Conservation (phyloP, 352 stramenopile genomes). For the Phytopythium ostracodes region DNA sequence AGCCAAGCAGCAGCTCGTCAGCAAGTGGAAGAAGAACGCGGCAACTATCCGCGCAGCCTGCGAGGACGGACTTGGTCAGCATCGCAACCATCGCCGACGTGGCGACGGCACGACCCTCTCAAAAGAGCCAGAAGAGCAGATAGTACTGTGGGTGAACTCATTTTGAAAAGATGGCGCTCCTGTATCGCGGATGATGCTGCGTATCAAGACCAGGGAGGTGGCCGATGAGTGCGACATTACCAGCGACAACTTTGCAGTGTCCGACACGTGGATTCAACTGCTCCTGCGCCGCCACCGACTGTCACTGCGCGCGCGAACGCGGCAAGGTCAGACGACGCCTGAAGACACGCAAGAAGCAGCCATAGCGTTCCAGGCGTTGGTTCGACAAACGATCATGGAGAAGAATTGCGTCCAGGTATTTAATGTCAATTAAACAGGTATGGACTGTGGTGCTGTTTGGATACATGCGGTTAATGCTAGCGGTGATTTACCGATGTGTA, state of each 20-base stretch:
- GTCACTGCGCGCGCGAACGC: conserved; percentile 8
- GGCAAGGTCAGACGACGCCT: conserved; percentile 10
- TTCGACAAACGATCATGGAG: conserved; percentile 8
- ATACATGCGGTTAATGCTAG: neutral
- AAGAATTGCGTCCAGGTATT: conserved; percentile 10
- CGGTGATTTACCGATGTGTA: neutral
- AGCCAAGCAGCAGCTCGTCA: neutral
- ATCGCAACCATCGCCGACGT: neutral
- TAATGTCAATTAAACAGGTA: conserved; percentile 15
- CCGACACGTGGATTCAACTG: conserved; percentile 6
- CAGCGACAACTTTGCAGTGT: neutral
- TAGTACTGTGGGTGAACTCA: conserved; percentile 1
- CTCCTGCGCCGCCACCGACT: conserved; percentile 6
- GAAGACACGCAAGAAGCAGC: conserved; percentile 9
- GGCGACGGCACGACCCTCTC: neutral
- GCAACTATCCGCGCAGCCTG: neutral
- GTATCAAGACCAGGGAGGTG: neutral
- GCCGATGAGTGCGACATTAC: neutral
- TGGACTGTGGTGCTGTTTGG: neutral
- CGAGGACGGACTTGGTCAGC: neutral
- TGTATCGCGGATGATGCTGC: neutral
- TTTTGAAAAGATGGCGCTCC: neutral
- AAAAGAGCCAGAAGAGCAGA: neutral
- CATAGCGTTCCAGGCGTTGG: neutral
- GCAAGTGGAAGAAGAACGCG: neutral